Evolutionary conservation across 2,329 filamentous ascomycete species (phyloP), one percentile per base, ranked within the genome.

Genomic region (Pseudogymnoascus sp.): DNA sequence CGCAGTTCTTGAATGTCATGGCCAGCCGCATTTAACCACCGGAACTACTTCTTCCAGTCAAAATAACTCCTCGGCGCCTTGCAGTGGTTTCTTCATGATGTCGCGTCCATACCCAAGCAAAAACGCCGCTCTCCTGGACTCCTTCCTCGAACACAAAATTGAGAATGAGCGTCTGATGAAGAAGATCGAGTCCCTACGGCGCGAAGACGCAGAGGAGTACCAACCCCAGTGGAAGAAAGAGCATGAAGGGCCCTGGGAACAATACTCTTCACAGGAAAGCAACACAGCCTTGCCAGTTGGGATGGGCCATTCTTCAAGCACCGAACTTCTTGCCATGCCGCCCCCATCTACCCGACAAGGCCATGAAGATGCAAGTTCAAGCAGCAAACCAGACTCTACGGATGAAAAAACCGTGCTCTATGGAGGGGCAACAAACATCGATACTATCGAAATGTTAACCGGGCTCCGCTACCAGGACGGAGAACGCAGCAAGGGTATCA

Each of bases 61-160:
- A 1, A 81, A 82, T 67, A 87, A 87, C 67, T 80, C 85, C 64
- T 82, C 85, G 2, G 83, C 86, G 1, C 88, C 89, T 69, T 97
- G 92, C 73, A 86, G 91, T 70, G 92, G 92, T 38, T 91, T 97
- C 69, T 97, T 97, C 73, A 90, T 97, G 80, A 93, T 96, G 86
- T 87, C 91, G 7, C 84, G 92, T 18, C 90, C 90, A 1, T 96
- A 97, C 73, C 92, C 91, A 4, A 95, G 90, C 31, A 92, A 90
- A 76, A 96, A 93, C 72, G 88, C 91, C 1, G 84, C 84, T 3
- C 80, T 97, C 10, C 80, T 97, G 18, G 92, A 97, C 76, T 95
- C 92, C 0, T 97, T 97, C 70, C 80, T 97, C 28, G 93, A 97
- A 74, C 92, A 97, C 77, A 97, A 97, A 76, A 93, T 96, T 62